Percentiles rank a stretch among this genome's conserved stretches.
These are phyloP conservation scores for Starmerella vaccinii DNA, from an alignment of 805 yeast genomes.

Conservation along the genomic window DNA sequence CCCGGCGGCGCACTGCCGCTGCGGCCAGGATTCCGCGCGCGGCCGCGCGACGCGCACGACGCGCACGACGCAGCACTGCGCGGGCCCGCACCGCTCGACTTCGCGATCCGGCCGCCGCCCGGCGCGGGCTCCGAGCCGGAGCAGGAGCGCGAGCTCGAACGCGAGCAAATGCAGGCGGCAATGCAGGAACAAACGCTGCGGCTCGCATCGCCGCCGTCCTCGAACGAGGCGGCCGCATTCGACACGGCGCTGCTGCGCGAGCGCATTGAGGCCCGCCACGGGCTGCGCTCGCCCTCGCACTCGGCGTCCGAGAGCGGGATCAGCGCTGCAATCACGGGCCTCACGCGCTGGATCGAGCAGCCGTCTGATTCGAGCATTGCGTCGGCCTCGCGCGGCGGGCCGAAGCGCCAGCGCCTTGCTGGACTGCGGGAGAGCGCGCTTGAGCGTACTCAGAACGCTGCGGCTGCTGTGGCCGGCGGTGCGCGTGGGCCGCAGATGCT, in stretches of 20 bases:
- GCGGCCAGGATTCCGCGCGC: neutral
- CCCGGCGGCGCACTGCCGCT: neutral
- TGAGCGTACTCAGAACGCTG: neutral
- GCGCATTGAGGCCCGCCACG: slow-evolving; percentile 1
- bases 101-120: slow-evolving; percentile 2
- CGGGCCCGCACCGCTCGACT: neutral
- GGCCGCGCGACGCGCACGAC: neutral
- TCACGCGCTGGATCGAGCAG: neutral
- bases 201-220: neutral
- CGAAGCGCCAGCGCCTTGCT: neutral
- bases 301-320: neutral
- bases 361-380: neutral
- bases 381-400: neutral
- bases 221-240: neutral
- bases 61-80: neutral
- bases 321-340: neutral
- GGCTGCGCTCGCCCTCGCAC: neutral
- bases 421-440: neutral
- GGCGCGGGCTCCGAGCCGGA: neutral
- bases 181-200: too few species aligned
- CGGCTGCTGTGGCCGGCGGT: neutral
- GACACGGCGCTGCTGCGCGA: slow-evolving; percentile 1
- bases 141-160: too few species aligned
- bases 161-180: neutral
- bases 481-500: neutral